Evolutionary conservation across 2,329 filamentous ascomycete genomes (phyloP), one percentile per base, ranked within the genome.

Genomic region (Claviceps sp.): DNA sequence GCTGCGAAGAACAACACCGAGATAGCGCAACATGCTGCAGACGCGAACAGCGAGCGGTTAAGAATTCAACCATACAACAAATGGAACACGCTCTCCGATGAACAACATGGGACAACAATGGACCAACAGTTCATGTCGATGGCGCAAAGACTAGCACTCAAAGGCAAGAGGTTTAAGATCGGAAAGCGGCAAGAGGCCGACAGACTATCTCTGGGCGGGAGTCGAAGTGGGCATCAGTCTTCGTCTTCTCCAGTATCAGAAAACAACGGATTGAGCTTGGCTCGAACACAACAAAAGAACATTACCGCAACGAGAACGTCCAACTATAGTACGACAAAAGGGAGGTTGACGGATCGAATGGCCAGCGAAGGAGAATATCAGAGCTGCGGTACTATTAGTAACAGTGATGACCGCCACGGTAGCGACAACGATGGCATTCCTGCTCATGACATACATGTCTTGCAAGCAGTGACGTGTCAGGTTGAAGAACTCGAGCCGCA

Each of bases 131-230:
- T 75, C 47, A 67, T 80, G 66, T 80, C 78, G 5, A 73, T 81
- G 72, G 71, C 72, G 39, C 77, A 80, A 57, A 71, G 76, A n/a
- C 74, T 79, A 69, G 75, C 71, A 37, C 64, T 77, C 2, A 69
- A 66, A 49, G 77, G 77, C 11, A 79, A 71, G 61, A 73, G 70
- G 50, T 71, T 80, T 56, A 77, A 71, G 62, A 79, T 80, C 45
- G 65, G 67, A 22, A 63, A 64, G 51, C 65, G 66, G 14, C 70
- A 62, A 53, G 50, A 56, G 6, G 54, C 43, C 14, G 17, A 29
- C 20, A 46, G 39, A 42, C 23, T 11, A 9, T 36, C 23, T 13
- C 20, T 14, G 23, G 48, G 46, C 2, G 38, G 23, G 5, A 45
- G 5, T 22, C 34, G 13, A 26, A 43, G 20, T n/a, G n/a, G 34